phyloP scores from a whole-genome alignment of 345 rosid species.

The Moricandia arvensis region DNA sequence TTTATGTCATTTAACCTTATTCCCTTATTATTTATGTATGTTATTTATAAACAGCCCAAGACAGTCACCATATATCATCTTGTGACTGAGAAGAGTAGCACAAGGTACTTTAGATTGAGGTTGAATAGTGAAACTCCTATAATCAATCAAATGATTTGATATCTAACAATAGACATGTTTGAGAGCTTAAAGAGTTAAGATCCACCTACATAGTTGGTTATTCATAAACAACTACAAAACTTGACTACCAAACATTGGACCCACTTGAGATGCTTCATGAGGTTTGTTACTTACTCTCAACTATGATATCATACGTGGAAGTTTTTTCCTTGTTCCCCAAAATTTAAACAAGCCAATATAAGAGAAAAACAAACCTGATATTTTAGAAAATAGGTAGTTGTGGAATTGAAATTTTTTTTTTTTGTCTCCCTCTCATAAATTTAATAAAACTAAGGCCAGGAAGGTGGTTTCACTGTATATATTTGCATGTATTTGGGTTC shows the following conservation, averaged over 20 bases:
- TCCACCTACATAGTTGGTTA: conserved; percentile 17
- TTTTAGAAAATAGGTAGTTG: conserved; percentile 22
- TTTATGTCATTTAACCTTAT: not conserved
- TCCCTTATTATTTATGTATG: not conserved
- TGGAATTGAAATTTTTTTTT: conserved; percentile 22
- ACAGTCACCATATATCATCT: not conserved
- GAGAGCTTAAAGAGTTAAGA: conserved; percentile 16
- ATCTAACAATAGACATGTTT: not conserved
- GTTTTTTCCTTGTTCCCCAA: conserved; percentile 22
- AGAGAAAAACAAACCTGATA: not conserved
- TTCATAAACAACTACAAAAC: conserved; percentile 17
- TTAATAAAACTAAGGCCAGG: conserved; percentile 29
- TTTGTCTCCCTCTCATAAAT: conserved; percentile 39
- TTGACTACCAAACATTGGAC: conserved; percentile 20
- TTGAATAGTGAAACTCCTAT: not conserved
- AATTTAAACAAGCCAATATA: conserved; percentile 14
- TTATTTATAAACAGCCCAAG: not conserved
- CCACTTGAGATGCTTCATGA: conserved; percentile 30
- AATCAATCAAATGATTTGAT: not conserved
- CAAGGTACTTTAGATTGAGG: not conserved
- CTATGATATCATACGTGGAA: not conserved
- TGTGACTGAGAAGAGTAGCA: not conserved
- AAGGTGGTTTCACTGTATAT: conserved; percentile 35
- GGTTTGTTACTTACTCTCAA: conserved; percentile 8
- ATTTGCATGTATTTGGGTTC: conserved; percentile 35